Conservation (phyloP, 495 filamentous ascomycete species). For the Neurospora hispaniola region DNA sequence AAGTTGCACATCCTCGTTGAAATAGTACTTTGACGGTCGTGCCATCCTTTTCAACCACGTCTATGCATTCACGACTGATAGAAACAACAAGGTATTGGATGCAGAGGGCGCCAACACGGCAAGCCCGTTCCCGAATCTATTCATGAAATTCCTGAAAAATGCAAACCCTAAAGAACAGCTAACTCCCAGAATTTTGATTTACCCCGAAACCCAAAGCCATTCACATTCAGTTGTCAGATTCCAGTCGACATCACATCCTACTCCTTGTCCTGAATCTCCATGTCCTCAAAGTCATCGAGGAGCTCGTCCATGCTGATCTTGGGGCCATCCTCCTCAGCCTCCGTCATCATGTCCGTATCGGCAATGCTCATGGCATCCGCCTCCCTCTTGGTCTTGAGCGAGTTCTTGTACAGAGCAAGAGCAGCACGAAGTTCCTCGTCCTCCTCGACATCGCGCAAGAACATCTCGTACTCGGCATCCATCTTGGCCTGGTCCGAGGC, state of each 20-base stretch:
- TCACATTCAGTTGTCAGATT: background rate
- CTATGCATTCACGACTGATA: background rate
- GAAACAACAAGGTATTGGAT: background rate
- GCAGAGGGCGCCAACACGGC: background rate
- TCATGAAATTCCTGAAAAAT: background rate
- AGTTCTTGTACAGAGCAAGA: constrained; percentile 73
- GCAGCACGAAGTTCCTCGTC: constrained; percentile 79
- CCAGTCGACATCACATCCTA: background rate
- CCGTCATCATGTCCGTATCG: constrained; percentile 55
- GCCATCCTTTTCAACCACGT: too few species aligned
- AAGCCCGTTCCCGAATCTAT: background rate
- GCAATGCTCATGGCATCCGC: constrained; percentile 47
- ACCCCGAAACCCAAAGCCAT: background rate
- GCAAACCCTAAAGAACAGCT: background rate
- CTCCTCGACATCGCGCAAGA: constrained; percentile 92
- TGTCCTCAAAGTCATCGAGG: constrained; percentile 80
- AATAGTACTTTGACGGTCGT: too few species aligned
- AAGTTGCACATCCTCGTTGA: too few species aligned
- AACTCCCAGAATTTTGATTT: background rate
- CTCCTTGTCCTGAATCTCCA: constrained; percentile 50
- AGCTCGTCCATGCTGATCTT: constrained; percentile 74
- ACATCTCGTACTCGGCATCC: constrained; percentile 91
- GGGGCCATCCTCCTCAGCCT: constrained; percentile 62
- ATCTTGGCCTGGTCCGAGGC: constrained; percentile 74
- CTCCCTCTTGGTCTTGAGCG: constrained; percentile 28